Evolutionary conservation across 2,329 filamentous ascomycete species (phyloP).

Genomic region (Fusarium secorum): DNA sequence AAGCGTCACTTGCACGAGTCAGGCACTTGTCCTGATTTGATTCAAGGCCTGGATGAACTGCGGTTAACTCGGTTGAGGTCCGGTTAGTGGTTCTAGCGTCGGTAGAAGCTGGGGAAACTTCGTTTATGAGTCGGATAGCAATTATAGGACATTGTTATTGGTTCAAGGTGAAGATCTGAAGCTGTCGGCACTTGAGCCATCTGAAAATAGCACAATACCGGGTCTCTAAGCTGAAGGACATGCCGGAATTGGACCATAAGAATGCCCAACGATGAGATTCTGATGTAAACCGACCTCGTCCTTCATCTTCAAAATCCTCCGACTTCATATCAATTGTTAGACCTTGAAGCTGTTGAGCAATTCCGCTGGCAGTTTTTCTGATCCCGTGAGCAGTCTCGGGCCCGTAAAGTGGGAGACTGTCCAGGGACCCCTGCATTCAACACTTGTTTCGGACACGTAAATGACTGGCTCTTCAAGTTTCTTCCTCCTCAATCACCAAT

Average conservation of each 20-base stretch:
- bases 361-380: background rate
- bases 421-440: background rate
- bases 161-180: background rate
- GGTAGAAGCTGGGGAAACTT: background rate
- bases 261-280: background rate
- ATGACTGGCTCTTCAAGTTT: background rate
- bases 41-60: background rate
- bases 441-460: background rate
- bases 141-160: accelerated
- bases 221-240: accelerated
- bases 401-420: background rate
- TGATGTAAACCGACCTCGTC: accelerated
- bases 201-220: accelerated
- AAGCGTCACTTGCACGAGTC: conserved; percentile 1
- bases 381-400: background rate
- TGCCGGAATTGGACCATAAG: accelerated
- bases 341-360: background rate
- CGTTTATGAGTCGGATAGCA: background rate
- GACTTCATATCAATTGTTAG: background rate
- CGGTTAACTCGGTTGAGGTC: background rate
- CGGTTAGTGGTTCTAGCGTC: background rate
- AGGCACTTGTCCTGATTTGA: background rate
- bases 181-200: background rate
- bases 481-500: background rate
- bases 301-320: background rate